A percentile compares a stretch with the other conserved stretches of the same genome.
Evolutionary conservation across 2,329 filamentous ascomycete species (phyloP).

Genomic region (Chaetoscypha palmicola): DNA sequence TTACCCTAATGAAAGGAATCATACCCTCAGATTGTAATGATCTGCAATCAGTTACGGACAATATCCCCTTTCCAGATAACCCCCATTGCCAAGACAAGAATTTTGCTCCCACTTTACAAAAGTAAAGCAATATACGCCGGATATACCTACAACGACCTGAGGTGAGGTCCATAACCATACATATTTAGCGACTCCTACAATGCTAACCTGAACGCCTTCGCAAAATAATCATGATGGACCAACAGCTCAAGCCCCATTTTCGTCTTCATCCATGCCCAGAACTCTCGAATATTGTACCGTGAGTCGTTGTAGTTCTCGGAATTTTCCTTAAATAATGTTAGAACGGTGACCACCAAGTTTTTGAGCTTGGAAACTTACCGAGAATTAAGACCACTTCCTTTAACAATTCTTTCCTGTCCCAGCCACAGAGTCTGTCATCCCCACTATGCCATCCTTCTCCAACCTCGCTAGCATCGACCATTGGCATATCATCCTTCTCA

Average conservation of each 20-base stretch:
- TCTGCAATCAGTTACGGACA: too few relatives aligned
- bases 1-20: too few relatives aligned
- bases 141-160: conserved; percentile 4
- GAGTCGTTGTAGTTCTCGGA: conserved; percentile 84
- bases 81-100: neutral
- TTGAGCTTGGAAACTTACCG: conserved; percentile 53
- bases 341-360: neutral
- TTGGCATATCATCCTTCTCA: conserved; percentile 40
- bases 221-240: conserved; percentile 8
- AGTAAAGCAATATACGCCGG: conserved; percentile 1
- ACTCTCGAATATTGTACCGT: conserved; percentile 91
- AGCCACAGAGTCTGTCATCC: conserved; percentile 75
- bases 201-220: conserved; percentile 22
- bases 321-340: conserved; percentile 61
- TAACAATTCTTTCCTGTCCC: conserved; percentile 79
- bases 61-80: too few relatives aligned
- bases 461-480: neutral
- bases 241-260: conserved; percentile 17
- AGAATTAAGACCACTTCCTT: conserved; percentile 90
- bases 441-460: conserved; percentile 55
- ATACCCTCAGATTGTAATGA: too few relatives aligned
- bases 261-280: conserved; percentile 49
- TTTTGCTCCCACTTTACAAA: neutral
- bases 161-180: conserved; percentile 1
- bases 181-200: conserved; percentile 14